Percentiles rank a stretch among this genome's conserved stretches.
These are phyloP conservation scores for Myxozyma udenii DNA, from an alignment of 805 yeast genomes.

Conservation along the genomic window DNA sequence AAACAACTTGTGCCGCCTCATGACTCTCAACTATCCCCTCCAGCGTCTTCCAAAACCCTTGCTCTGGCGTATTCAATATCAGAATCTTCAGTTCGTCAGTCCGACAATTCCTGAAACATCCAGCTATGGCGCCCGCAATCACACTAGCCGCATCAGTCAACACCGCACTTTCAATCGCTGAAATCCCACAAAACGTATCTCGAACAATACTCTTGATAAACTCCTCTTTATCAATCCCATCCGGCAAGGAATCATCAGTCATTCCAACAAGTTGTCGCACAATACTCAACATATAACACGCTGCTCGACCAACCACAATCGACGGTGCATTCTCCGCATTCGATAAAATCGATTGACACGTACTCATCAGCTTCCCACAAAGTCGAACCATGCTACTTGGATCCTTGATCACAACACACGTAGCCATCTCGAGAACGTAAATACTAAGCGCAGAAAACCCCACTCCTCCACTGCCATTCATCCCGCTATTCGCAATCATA, in stretches of 20 bases:
- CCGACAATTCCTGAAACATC: slow-evolving; percentile 13
- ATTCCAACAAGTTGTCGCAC: slow-evolving; percentile 10
- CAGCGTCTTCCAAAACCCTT: slow-evolving; percentile 28
- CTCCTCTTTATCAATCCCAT: neutral
- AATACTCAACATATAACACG: slow-evolving; percentile 24
- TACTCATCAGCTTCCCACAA: slow-evolving; percentile 8
- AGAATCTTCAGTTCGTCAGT: slow-evolving; percentile 3
- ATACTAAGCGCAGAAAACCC: slow-evolving; percentile 22
- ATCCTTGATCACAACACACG: slow-evolving; percentile 25
- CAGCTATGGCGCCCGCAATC: slow-evolving; percentile 14
- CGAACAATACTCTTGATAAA: too few species aligned
- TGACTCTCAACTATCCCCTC: slow-evolving; percentile 23
- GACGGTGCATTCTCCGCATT: slow-evolving; percentile 23
- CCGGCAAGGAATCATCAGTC: neutral
- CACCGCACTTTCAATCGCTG: neutral
- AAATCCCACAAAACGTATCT: neutral
- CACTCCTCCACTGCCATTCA: neutral
- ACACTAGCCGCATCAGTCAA: slow-evolving; percentile 3
- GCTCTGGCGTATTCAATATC: slow-evolving; percentile 20
- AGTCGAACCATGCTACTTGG: slow-evolving; percentile 8
- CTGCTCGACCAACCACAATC: slow-evolving; percentile 19
- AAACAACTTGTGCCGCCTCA: slow-evolving; percentile 23
- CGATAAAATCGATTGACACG: slow-evolving; percentile 12
- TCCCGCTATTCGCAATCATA: neutral
- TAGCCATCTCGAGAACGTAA: slow-evolving; percentile 29